phyloP scores from a whole-genome alignment of 192 early-diverging fungal genomes.

The Pecoramyces ruminantium region DNA sequence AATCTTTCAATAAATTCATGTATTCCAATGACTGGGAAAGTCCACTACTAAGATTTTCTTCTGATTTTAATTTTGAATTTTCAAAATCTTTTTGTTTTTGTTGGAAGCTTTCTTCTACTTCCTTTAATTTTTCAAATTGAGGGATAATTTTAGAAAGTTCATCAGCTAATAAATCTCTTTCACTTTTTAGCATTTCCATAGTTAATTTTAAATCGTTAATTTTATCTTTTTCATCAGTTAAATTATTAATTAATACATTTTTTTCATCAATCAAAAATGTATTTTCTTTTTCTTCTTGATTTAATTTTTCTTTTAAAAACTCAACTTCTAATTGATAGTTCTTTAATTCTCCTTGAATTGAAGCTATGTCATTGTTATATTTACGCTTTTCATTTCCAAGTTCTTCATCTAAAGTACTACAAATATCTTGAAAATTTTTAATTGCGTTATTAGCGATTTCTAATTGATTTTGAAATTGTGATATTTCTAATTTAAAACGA shows the following conservation, averaged over 20 bases:
- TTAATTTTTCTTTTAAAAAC: neutral
- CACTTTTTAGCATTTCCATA: neutral
- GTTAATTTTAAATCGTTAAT: neutral
- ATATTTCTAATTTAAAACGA: neutral
- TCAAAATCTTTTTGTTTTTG: neutral
- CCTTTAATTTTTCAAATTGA: neutral
- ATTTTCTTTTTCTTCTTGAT: neutral
- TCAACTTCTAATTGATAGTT: neutral
- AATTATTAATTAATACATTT: neutral
- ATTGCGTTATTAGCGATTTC: neutral
- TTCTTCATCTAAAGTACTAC: neutral
- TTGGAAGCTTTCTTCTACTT: neutral
- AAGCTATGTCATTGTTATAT: neutral
- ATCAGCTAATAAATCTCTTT: neutral
- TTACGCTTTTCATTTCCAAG: neutral
- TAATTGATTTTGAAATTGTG: neutral
- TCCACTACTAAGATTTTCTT: neutral
- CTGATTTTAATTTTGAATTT: neutral
- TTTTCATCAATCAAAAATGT: neutral
- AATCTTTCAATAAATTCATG: neutral
- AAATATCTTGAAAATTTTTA: neutral
- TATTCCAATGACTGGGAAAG: neutral
- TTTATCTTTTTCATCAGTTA: neutral
- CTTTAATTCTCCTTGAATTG: neutral
- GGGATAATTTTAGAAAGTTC: neutral